Evolutionary conservation across 2,329 filamentous ascomycete species (phyloP), one percentile per base, ranked within the genome.

Genomic region (Canariomyces notabilis): DNA sequence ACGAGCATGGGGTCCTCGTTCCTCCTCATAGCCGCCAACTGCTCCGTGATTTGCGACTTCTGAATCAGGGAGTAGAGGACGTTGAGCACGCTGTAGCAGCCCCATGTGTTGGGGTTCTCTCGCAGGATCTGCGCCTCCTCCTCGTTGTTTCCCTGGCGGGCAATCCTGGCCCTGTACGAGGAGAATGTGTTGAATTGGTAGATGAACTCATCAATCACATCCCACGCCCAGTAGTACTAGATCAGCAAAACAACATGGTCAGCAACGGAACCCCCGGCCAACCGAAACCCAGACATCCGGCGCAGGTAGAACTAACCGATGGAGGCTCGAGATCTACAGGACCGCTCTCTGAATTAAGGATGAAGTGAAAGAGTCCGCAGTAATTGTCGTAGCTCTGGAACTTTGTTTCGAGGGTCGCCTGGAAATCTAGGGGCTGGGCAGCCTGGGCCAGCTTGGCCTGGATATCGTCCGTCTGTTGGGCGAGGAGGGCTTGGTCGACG

Each of bases 181-280:
- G 89, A 97, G 78, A 98, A 98, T 49, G 90, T 94, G 78, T 98
- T 96, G 79, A 98, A 98, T 70, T 98, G 93, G 77, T 98, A 98
- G 73, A 98, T 97, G 76, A 98, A 98, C 72, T 98, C 93, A 70
- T 98, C 93, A 72, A 98, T 96, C 59, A 97, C 91, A 69, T 98
- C 93, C 93, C 93, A 98, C 34, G 93, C 93, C 93, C 93, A 98
- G 76, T 91, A 96, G 74, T 95, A 94, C 89, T 97, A 67, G 36
- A 38, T 44, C 18, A 12, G 14, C 8, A 33, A 40, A 26, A 45
- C 35, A 57, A 63, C 34, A 59, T 43, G 18, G 59, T 57, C 37
- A 58, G 57, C 39, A 38, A 29, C 6, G 14, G 26, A 11, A 12
- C 9, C 3, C 32, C 44, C 19, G 7, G 14, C 2, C 23, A 6